Percentiles rank a stretch among this genome's conserved stretches.
These are phyloP conservation scores for Eucalyptus pauciflora DNA, from an alignment of 345 rosid genomes.

Conservation along the genomic window DNA sequence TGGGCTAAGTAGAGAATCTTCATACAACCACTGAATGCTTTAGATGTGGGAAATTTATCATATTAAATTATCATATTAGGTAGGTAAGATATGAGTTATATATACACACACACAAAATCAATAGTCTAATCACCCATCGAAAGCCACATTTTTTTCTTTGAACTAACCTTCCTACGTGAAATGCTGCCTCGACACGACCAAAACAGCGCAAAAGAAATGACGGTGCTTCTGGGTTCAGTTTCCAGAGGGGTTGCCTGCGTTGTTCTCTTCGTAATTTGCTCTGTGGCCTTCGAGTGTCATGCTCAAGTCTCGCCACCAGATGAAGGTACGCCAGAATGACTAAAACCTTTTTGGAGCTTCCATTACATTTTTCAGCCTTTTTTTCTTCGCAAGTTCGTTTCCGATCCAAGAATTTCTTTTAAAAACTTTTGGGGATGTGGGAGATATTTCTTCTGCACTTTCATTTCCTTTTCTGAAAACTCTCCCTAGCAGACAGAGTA, in stretches of 20 bases:
- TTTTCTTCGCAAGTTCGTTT: background rate
- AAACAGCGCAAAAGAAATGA: background rate
- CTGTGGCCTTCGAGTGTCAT: slow-evolving; percentile 7
- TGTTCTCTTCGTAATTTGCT: slow-evolving; percentile 16
- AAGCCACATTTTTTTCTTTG: background rate
- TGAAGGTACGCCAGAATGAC: slow-evolving; percentile 27
- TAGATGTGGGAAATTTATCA: background rate
- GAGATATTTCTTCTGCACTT: background rate
- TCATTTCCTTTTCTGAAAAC: background rate
- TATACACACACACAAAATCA: background rate
- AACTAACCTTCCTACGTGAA: background rate
- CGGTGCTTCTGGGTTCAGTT: background rate
- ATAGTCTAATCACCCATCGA: background rate
- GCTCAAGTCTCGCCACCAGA: slow-evolving; percentile 41
- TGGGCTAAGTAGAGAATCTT: background rate
- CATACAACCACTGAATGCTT: background rate
- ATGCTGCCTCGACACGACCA: too few species aligned
- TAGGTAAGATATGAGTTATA: background rate
- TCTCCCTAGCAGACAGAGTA: background rate
- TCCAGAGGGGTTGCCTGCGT: background rate
- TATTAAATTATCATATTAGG: background rate
- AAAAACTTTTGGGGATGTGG: background rate
- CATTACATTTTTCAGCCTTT: background rate
- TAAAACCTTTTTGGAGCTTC: background rate
- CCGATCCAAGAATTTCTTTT: background rate